Conservation (phyloP, 352 stramenopile genomes). For the Globisporangium heterothallicum region DNA sequence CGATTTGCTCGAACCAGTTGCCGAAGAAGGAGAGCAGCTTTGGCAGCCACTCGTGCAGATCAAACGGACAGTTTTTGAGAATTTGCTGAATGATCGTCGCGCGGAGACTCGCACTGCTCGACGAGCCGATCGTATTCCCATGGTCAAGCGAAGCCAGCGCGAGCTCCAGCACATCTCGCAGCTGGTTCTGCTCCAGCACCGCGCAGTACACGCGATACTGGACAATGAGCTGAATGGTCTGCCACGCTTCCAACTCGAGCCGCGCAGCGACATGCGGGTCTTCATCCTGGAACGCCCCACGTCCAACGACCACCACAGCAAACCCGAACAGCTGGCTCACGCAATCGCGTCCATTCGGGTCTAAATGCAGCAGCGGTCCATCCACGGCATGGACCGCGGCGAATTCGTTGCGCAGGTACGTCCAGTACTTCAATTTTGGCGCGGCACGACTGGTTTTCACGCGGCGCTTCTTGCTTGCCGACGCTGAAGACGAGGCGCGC, state of each 20-base stretch:
- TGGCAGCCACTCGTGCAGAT: slow-evolving; percentile 42
- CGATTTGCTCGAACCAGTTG: slow-evolving; percentile 40
- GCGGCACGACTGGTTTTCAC: slow-evolving; percentile 14
- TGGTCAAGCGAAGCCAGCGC: slow-evolving; percentile 44
- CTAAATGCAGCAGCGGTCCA: slow-evolving; percentile 59
- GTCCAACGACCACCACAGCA: slow-evolving; percentile 38
- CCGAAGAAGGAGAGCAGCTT: slow-evolving; percentile 37
- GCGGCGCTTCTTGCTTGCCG: slow-evolving; percentile 22
- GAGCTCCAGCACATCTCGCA: slow-evolving; percentile 54
- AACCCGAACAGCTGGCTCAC: slow-evolving; percentile 57
- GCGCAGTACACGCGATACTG: slow-evolving; percentile 66
- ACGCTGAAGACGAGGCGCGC: not conserved
- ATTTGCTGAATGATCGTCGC: slow-evolving; percentile 35
- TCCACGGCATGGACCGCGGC: slow-evolving; percentile 42
- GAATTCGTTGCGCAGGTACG: slow-evolving; percentile 56
- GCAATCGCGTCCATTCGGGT: slow-evolving; percentile 63
- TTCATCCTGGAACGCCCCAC: slow-evolving; percentile 22
- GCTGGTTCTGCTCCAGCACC: slow-evolving; percentile 40
- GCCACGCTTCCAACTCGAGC: slow-evolving; percentile 69
- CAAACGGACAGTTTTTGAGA: slow-evolving; percentile 53
- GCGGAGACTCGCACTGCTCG: slow-evolving; percentile 14
- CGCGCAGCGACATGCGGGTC: slow-evolving; percentile 18
- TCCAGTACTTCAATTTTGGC: slow-evolving; percentile 47
- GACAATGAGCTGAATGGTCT: slow-evolving; percentile 47
- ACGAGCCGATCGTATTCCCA: slow-evolving; percentile 6